Base-by-base conservation (phyloP, 495 filamentous ascomycete species). In the Tricharina praecox region DNA sequence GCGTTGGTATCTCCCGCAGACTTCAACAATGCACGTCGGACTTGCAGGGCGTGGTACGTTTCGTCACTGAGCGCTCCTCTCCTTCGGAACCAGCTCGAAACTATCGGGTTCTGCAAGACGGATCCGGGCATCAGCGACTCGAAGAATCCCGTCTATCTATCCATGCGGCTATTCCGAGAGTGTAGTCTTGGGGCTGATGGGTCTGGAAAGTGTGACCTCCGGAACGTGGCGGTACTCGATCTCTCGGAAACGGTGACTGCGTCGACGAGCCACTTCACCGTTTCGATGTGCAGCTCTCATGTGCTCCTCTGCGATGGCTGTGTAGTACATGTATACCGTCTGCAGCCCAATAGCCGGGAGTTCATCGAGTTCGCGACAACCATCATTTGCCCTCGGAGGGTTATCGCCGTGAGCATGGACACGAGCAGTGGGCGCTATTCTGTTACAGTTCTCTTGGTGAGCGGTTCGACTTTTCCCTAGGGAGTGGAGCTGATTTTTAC, bases 31-130 rank as follows among this genome's bases (percentile, higher is more conserved):
- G 77, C 79, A 10, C 68, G 80, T 38, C 71, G 74, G 44, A 71
- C 72, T 7, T 84, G 81, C 52, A 71, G 70, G 38, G 65, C 65
- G 39, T 85, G 79, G 81, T 75, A 79, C 67, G 65, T 69, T 11
- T 69, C 70, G 26, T 76, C 77, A 33, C 62, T 84, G n/a, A 64
- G 78, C 21, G 53, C 56, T 30, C 59, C 51, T 0, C 52, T 83
- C 5, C 63, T 83, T 19, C 44, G 60, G 66, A 4, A 53, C 40
- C 21, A 76, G 72, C 72, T 59, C 77, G 25, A 72, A 68, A 50
- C 63, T 66, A 23, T 77, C 68, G 37, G 80, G 71, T n/a, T 82
- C 70, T 72, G 76, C 66, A 59, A 66, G 60, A 63, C 66, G 26
- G 70, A 66, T 45, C 50, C 60, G 44, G 54, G 59, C 41, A 65